Percentiles rank a stretch among this genome's conserved stretches.
Evolutionary conservation across 2,329 filamentous ascomycete species (phyloP).

Genomic region (Aspergillus brasiliensis): DNA sequence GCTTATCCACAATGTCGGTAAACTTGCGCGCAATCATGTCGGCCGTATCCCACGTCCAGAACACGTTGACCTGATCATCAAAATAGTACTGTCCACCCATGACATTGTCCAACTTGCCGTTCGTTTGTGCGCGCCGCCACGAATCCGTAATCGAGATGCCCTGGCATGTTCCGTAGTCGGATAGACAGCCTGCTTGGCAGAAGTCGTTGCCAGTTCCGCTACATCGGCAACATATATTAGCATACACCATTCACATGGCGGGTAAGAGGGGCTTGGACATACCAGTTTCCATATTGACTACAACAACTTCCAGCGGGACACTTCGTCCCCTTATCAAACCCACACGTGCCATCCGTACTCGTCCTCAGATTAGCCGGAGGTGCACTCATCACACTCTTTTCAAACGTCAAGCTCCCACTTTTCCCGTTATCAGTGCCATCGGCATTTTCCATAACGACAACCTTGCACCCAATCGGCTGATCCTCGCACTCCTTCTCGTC

Average conservation of each 20-base stretch:
- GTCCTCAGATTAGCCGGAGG: conserved; percentile 28
- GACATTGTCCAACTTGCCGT: conserved; percentile 59
- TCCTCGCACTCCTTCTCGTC: conserved; percentile 44
- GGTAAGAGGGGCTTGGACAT: conserved; percentile 2
- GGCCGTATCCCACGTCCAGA: conserved; percentile 75
- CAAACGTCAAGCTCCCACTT: conserved; percentile 55
- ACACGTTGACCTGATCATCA: conserved; percentile 60
- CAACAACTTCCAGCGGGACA: conserved; percentile 38
- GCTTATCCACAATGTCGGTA: conserved; percentile 57
- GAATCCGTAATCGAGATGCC: conserved; percentile 57
- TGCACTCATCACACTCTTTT: conserved; percentile 32
- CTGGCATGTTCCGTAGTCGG: conserved; percentile 44
- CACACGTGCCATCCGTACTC: conserved; percentile 37
- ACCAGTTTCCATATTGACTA: conserved; percentile 42
- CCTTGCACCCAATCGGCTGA: conserved; percentile 60
- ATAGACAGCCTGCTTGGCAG: conserved; percentile 38
- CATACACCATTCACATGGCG: too few species aligned
- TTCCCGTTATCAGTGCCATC: conserved; percentile 62
- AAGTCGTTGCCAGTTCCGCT: conserved; percentile 37
- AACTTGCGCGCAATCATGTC: conserved; percentile 65
- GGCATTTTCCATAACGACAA: conserved; percentile 61
- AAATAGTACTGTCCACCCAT: conserved; percentile 70
- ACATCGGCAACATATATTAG: background rate
- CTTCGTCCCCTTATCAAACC: conserved; percentile 28
- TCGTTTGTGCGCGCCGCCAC: conserved; percentile 57